Conservation (phyloP, 2,329 filamentous ascomycete genomes). For the Sporothrix pallida region DNA sequence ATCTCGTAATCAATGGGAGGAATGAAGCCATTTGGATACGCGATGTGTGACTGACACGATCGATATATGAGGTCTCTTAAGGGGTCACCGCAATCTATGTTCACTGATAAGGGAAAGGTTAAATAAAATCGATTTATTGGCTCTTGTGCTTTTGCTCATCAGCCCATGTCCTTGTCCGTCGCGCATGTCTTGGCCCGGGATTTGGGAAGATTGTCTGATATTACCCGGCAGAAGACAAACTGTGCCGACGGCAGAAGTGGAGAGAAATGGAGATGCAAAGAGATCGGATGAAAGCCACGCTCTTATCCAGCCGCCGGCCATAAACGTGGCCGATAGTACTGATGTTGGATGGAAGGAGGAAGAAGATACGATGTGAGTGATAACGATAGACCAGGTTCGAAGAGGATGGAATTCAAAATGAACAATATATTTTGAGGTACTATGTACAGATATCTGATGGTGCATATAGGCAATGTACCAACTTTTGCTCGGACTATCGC, state of each 20-base stretch:
- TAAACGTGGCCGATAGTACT: not conserved
- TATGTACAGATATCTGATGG: not conserved
- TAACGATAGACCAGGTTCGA: not conserved
- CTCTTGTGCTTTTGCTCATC: not conserved
- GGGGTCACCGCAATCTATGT: not conserved
- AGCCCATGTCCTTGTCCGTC: not conserved
- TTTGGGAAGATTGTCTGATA: constrained; percentile 1
- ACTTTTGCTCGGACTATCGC: not conserved
- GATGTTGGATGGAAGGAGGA: not conserved
- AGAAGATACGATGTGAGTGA: not conserved
- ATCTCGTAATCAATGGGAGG: constrained; percentile 3
- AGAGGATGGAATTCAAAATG: not conserved
- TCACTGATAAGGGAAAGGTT: not conserved
- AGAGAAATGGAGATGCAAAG: not conserved
- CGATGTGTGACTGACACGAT: not conserved
- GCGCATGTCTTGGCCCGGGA: constrained; percentile 2
- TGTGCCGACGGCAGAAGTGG: not conserved
- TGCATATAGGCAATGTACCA: constrained; percentile 16
- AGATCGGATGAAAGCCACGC: not conserved
- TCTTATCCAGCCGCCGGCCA: not conserved
- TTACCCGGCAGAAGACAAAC: not conserved
- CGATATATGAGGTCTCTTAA: not conserved
- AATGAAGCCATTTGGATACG: not conserved
- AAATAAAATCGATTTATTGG: not conserved
- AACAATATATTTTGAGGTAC: not conserved